Conservation (phyloP, 2,329 filamentous ascomycete genomes). For the Sporothrix protearum region DNA sequence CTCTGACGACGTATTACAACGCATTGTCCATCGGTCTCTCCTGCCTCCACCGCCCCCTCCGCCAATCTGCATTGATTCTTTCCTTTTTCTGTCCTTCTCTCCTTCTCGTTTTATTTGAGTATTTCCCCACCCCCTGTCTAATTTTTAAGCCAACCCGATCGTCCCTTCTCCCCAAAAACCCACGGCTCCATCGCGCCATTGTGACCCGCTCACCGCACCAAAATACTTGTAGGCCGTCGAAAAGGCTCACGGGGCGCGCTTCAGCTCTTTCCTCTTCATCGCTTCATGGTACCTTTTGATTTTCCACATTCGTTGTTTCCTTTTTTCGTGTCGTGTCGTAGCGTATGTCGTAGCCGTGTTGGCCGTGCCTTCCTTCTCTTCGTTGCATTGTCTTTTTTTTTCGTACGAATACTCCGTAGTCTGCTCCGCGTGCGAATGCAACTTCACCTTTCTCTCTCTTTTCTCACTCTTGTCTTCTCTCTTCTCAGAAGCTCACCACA, state of each 20-base stretch:
- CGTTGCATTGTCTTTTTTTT: background rate
- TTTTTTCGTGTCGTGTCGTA: background rate
- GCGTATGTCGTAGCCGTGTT: conserved; percentile 7
- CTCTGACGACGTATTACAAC: background rate
- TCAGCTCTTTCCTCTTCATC: conserved; percentile 18
- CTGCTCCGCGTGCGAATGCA: conserved; percentile 14
- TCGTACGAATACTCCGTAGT: conserved; percentile 15
- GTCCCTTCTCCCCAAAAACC: conserved; percentile 15
- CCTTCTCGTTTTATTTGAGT: background rate
- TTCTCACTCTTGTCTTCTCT: background rate
- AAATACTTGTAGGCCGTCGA: background rate
- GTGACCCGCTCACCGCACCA: conserved; percentile 18
- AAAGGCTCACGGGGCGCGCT: background rate
- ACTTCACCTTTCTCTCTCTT: background rate
- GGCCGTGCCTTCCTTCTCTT: background rate
- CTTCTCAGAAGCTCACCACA: conserved; percentile 2
- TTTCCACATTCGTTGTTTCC: background rate
- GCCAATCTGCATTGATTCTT: conserved; percentile 14
- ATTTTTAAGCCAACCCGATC: conserved; percentile 23
- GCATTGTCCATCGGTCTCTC: background rate
- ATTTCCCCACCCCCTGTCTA: background rate
- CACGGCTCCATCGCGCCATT: conserved; percentile 21
- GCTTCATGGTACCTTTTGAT: background rate
- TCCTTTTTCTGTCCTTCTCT: conserved; percentile 2
- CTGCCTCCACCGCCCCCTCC: background rate